Evolutionary conservation across 768 basidiomycete genomes (phyloP), one percentile per base, ranked within the genome.

Genomic region (Pulveroboletus sp.): DNA sequence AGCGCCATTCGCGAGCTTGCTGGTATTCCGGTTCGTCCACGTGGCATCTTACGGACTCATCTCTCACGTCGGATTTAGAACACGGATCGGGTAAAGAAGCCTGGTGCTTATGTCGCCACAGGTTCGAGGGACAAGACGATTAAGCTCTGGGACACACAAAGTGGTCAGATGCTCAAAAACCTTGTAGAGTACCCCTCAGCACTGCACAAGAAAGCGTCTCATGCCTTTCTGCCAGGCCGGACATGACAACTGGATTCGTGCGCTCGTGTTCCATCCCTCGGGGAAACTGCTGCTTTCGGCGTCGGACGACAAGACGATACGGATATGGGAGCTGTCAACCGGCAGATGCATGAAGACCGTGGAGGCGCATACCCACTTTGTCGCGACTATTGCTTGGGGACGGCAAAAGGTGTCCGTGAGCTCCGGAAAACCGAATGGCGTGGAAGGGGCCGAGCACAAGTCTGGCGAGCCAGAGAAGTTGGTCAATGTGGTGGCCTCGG

Each of bases 121-220:
- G 92, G 90, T 12, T 85, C 89, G 27, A 78, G 94, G 67, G 94
- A 97, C 72, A 95, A 92, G 75, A 83, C 82, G 5, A 90, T 97
- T 72, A 90, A 87, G 60, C 67, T 97, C 16, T 97, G 94, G 94
- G 94, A 97, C 60, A 76, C 82, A 0, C 76, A 83, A 51, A 84
- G 81, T 38, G 93, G 94, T 5, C 90, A 90, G 65, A 77, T 89
- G 66, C 66, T 94, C 37, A 78, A 84, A 65, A 88, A 80, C 52
- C 77, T 94, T 47, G 88, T 87, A 55, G 49, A 79, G 66, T 40
- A 21, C 47, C 31, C 16, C 43, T 5, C 17, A 40, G 37, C 45
- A 11, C 53, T 32, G 42, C 24, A 27, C n/a, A 4, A 29, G 35
- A 21, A n/a, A 21, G 34, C 23, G 37, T 40, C 48, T 58, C 32